These are phyloP conservation scores for Hymenoscyphus scutula DNA, from an alignment of 2,329 filamentous ascomycete genomes.

Conservation along the genomic window DNA sequence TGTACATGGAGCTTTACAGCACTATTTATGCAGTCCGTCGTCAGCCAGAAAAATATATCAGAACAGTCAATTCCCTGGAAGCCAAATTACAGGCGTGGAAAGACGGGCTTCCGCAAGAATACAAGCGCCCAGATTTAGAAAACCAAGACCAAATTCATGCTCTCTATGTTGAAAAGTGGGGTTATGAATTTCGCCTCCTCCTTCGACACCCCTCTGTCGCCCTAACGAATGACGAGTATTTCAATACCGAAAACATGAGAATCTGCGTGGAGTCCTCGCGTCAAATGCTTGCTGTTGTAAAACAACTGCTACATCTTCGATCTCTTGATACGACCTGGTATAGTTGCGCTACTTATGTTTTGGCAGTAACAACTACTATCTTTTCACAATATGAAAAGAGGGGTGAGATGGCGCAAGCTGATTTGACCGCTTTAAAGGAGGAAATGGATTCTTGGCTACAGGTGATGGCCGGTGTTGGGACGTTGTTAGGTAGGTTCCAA, in stretches of 20 bases:
- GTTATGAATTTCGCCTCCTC: constrained; percentile 57
- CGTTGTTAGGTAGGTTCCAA: constrained; percentile 58
- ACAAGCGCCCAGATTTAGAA: constrained; percentile 48
- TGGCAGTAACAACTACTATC: constrained; percentile 70
- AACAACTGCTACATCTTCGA: constrained; percentile 60
- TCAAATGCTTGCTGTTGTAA: constrained; percentile 60
- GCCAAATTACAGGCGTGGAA: constrained; percentile 61
- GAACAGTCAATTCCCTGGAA: constrained; percentile 64
- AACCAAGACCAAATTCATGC: constrained; percentile 49
- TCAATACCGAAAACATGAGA: constrained; percentile 60
- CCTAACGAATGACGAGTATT: constrained; percentile 50
- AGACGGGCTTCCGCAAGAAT: constrained; percentile 59
- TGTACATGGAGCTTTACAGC: constrained; percentile 72
- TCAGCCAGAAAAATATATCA: constrained; percentile 60
- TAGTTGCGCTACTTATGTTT: constrained; percentile 67
- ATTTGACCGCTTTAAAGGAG: constrained; percentile 57
- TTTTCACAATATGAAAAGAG: constrained; percentile 68
- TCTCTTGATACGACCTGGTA: constrained; percentile 78
- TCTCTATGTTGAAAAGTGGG: constrained; percentile 53
- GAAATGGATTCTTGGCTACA: constrained; percentile 71
- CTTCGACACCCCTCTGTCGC: constrained; percentile 62
- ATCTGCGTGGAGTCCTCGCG: constrained; percentile 66
- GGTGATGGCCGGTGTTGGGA: constrained; percentile 65
- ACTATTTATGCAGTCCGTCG: constrained; percentile 71
- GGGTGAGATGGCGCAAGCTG: constrained; percentile 54